phyloP scores from a whole-genome alignment of 2,329 filamentous ascomycete species.

The Trichophyton equinum region DNA sequence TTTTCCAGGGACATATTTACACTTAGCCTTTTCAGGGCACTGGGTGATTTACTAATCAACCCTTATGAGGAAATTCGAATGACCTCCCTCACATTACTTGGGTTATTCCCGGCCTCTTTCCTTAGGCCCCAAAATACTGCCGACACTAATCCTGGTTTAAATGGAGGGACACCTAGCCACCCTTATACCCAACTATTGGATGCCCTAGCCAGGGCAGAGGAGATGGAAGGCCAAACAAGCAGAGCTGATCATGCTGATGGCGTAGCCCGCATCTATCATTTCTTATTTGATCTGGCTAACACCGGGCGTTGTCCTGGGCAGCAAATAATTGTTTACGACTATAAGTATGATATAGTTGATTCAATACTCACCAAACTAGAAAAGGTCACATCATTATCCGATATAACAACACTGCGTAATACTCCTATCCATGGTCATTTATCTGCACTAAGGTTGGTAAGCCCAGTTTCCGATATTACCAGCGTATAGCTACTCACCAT shows the following conservation, averaged over 20 bases:
- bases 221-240: conserved; percentile 47
- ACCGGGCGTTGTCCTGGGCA: conserved; percentile 18
- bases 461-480: too few species aligned
- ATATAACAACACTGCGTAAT: conserved; percentile 54
- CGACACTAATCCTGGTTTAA: not conserved
- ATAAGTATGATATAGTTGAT: conserved; percentile 41
- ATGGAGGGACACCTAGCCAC: not conserved
- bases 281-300: conserved; percentile 50
- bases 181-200: conserved; percentile 17
- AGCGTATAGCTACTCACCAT: conserved; percentile 2
- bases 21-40: conserved; percentile 35
- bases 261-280: conserved; percentile 61
- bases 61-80: conserved; percentile 84
- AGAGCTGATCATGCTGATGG: conserved; percentile 89
- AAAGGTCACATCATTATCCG: conserved; percentile 45
- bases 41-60: conserved; percentile 72
- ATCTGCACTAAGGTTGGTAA: conserved; percentile 48
- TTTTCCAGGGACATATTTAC: conserved; percentile 35
- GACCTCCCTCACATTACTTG: conserved; percentile 36
- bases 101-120: conserved; percentile 24
- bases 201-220: conserved; percentile 26
- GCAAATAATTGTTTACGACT: conserved; percentile 21
- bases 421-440: conserved; percentile 59
- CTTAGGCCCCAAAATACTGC: conserved; percentile 8
- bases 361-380: conserved; percentile 51